phyloP scores from a whole-genome alignment of 306 rosid genomes.

The Sphenostylis stenocarpa region DNA sequence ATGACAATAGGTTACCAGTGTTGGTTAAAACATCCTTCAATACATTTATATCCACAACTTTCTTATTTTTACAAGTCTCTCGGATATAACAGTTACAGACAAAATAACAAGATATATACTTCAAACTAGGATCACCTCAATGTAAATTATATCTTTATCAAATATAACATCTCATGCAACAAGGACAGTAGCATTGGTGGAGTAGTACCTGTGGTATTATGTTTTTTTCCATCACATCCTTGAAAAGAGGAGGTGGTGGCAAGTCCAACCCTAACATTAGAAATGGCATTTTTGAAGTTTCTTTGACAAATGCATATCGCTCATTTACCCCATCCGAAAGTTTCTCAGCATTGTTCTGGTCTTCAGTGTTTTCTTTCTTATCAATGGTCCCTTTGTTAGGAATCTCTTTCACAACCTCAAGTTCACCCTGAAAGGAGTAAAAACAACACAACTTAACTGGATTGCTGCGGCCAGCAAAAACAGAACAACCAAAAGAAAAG shows the following conservation, averaged over 20 bases:
- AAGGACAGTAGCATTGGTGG: conserved; percentile 2
- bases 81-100: conserved; percentile 1
- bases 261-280: conserved; percentile 95
- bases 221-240: conserved; percentile 98
- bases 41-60: background rate
- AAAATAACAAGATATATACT: conserved; percentile 12
- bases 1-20: background rate
- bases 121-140: background rate
- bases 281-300: conserved; percentile 84
- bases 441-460: conserved; percentile 2
- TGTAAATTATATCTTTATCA: background rate
- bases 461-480: conserved; percentile 27
- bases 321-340: conserved; percentile 52
- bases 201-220: conserved; percentile 89
- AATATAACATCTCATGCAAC: conserved; percentile 17
- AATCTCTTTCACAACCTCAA: conserved; percentile 91
- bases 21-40: conserved; percentile 1
- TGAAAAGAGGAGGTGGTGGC: conserved; percentile 98
- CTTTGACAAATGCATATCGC: conserved; percentile 43
- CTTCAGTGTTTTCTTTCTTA: conserved; percentile 62
- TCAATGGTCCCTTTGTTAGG: conserved; percentile 57
- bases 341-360: conserved; percentile 38
- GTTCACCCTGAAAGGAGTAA: conserved; percentile 68
- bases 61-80: background rate
- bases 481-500: conserved; percentile 27